phyloP scores from a whole-genome alignment of 2,329 filamentous ascomycete genomes.

The Arthrobotrys entomopaga region DNA sequence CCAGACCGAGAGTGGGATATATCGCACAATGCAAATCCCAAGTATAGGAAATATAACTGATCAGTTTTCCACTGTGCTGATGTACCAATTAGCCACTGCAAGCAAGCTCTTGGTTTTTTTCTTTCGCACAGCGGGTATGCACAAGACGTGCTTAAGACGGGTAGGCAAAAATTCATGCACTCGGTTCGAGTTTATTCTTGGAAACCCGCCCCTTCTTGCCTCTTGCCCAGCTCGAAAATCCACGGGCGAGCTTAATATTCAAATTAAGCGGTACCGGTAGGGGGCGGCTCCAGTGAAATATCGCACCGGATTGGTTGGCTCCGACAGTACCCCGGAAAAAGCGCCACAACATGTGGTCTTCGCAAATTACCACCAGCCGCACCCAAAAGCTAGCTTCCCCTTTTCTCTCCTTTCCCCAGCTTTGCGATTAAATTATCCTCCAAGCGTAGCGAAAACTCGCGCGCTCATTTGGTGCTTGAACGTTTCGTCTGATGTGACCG shows the following conservation, averaged over 20 bases:
- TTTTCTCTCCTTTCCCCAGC: constrained; percentile 9
- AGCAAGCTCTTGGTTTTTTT: too few relatives aligned
- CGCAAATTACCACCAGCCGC: background rate
- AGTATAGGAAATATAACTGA: too few relatives aligned
- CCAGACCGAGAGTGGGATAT: too few relatives aligned
- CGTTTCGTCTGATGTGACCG: constrained; percentile 15
- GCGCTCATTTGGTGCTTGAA: constrained; percentile 5
- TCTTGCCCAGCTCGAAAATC: background rate
- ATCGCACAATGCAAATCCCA: too few relatives aligned
- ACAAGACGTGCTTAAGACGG: background rate
- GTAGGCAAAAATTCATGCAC: too few relatives aligned
- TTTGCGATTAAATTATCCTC: too few relatives aligned
- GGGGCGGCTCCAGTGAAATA: background rate
- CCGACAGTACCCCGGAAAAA: constrained; percentile 11
- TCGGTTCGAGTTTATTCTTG: constrained; percentile 4
- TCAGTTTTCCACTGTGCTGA: too few relatives aligned
- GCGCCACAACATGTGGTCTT: constrained; percentile 26
- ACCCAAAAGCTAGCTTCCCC: constrained; percentile 1
- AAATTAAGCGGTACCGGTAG: too few relatives aligned
- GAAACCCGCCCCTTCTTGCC: background rate
- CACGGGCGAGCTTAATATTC: too few relatives aligned
- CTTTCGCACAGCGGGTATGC: background rate
- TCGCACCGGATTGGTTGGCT: constrained; percentile 40
- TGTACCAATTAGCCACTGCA: too few relatives aligned
- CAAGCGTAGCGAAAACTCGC: background rate